These are phyloP conservation scores for Trichoderma reesei DNA, from an alignment of 495 filamentous ascomycete species.

Conservation along the genomic window DNA sequence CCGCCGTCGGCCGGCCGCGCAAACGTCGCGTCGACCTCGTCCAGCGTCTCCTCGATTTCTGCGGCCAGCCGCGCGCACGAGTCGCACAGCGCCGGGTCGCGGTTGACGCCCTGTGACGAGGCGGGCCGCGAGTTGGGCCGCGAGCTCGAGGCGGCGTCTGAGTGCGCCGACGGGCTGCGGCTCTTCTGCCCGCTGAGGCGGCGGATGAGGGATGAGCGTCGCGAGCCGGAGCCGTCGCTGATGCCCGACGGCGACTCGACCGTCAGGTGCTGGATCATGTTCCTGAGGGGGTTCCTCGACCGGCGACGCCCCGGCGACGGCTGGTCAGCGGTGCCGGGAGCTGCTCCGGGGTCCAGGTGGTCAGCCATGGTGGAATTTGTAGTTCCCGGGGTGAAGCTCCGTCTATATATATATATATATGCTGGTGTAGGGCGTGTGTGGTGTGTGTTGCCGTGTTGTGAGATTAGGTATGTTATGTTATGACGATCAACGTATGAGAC, in stretches of 20 bases:
- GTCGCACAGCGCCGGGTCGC: neutral
- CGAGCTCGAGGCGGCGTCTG: neutral
- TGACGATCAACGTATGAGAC: too few relatives aligned
- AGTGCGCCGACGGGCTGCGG: neutral
- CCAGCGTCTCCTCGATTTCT: neutral
- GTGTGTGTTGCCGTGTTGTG: neutral
- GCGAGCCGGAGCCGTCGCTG: conserved; percentile 1
- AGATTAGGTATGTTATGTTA: neutral
- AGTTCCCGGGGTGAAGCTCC: neutral
- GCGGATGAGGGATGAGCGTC: conserved; percentile 1
- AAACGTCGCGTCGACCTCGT: neutral
- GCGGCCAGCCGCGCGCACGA: neutral
- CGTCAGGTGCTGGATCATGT: conserved; percentile 3
- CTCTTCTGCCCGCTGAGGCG: neutral
- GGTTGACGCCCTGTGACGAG: neutral
- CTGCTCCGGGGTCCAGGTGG: neutral
- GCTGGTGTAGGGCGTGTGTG: neutral
- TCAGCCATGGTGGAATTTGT: neutral
- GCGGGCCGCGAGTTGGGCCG: neutral
- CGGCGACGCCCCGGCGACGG: neutral
- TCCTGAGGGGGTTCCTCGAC: neutral
- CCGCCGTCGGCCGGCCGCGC: neutral
- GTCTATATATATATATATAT: too few relatives aligned
- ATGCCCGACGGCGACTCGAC: neutral
- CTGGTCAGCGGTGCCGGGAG: neutral